These are phyloP conservation scores for Orbilia ellipsospora DNA, from an alignment of 2,329 filamentous ascomycete species.

Conservation along the genomic window DNA sequence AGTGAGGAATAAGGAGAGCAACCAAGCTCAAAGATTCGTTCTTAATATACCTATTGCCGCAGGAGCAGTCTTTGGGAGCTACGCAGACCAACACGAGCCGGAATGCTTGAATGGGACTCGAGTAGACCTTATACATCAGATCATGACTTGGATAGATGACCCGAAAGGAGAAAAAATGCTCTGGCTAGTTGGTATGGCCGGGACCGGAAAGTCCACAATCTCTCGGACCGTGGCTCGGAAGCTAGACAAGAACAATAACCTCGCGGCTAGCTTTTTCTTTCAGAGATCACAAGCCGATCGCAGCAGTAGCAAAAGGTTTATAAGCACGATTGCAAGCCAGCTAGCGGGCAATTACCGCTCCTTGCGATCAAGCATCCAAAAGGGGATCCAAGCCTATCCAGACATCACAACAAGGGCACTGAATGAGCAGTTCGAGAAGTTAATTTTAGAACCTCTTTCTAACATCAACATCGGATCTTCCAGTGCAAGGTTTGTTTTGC, in stretches of 20 bases:
- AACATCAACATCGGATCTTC: not conserved
- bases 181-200: constrained; percentile 62
- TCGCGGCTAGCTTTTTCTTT: constrained; percentile 27
- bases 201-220: constrained; percentile 56
- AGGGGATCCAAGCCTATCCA: not conserved
- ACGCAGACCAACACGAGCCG: constrained; percentile 55
- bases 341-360: not conserved
- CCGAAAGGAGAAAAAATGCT: constrained; percentile 56
- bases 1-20: no score
- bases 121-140: constrained; percentile 56
- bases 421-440: constrained; percentile 11
- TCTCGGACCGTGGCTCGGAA: constrained; percentile 6
- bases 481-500: constrained; percentile 27
- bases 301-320: not conserved
- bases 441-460: constrained; percentile 12
- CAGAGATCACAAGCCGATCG: constrained; percentile 12
- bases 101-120: constrained; percentile 57
- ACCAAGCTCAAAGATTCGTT: no score
- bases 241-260: not conserved
- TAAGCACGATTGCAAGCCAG: constrained; percentile 21
- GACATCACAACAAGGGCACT: not conserved
- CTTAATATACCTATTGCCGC: constrained; percentile 18
- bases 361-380: not conserved
- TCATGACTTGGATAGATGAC: constrained; percentile 46
- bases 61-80: constrained; percentile 57